phyloP scores from a whole-genome alignment of 345 rosid genomes.

The Acer saccharum region DNA sequence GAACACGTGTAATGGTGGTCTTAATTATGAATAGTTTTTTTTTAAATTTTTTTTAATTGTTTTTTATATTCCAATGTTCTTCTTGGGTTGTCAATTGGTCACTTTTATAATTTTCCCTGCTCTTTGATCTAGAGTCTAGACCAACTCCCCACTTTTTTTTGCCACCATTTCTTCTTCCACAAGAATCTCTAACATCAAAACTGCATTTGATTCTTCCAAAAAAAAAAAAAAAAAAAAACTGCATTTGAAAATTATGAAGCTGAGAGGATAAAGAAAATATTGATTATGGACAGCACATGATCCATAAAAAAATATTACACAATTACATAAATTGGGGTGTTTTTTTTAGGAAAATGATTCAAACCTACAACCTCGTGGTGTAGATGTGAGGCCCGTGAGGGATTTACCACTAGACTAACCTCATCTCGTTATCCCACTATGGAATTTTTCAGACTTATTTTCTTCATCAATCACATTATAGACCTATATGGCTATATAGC shows the following conservation, averaged over 20 bases:
- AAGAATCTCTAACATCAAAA: neutral
- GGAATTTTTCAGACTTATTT: neutral
- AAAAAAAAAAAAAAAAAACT: too few species aligned
- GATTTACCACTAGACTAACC: too few species aligned
- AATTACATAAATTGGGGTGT: too few species aligned
- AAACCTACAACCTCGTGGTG: too few species aligned
- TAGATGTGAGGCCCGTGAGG: too few species aligned
- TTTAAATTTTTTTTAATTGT: neutral
- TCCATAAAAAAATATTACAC: neutral
- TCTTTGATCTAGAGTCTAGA: slow-evolving; percentile 22
- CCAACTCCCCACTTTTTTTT: slow-evolving; percentile 20
- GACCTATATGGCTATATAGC: neutral
- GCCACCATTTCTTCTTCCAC: slow-evolving; percentile 7
- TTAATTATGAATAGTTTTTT: neutral
- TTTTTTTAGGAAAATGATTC: too few species aligned
- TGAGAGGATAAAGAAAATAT: neutral
- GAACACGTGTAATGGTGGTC: slow-evolving; percentile 24
- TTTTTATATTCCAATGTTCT: slow-evolving; percentile 7
- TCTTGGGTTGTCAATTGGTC: slow-evolving; percentile 15
- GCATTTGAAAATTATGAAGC: neutral
- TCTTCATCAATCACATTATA: neutral
- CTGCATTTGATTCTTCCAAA: too few species aligned
- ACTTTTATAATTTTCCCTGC: slow-evolving; percentile 2
- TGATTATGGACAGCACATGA: slow-evolving; percentile 13
- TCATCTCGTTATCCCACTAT: neutral